Base-by-base conservation (phyloP, 2,329 filamentous ascomycete genomes). In the Phoma herbarum region DNA sequence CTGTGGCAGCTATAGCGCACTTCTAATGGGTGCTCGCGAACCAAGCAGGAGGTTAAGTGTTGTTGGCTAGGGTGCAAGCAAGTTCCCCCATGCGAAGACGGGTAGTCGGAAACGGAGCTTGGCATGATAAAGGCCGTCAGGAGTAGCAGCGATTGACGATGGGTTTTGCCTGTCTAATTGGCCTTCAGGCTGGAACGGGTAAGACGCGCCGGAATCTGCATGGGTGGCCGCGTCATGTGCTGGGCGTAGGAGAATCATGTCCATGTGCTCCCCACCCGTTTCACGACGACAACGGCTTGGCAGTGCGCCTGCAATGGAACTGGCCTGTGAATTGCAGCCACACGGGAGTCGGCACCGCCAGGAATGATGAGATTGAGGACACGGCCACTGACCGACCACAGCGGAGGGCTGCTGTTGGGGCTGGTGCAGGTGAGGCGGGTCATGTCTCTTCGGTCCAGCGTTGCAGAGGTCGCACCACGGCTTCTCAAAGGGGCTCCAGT, bases 61-160 rank as follows among this genome's bases (percentile, higher is more conserved):
- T 46, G 18, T 57, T 56, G 52, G 56, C 67, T 64, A 65, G 71
- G 71, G 63, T 70, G 59, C 58, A 61, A 57, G 64, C 70, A 72
- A 70, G 68, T 67, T 62, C 63, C 62, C 58, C 65, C 63, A 68
- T 68, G 69, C 70, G 45, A 72, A 74, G 70, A 71, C 72, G 71
- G 71, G 67, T 72, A 69, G 52, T 65, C 70, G 72, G 69, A 63
- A 65, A 59, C 45, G 46, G 45, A 7, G 39, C 71, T 72, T 73
- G 71, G 70, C 71, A 64, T 60, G 67, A 64, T 67, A 69, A 52
- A 55, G 62, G 57, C 37, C 22, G 60, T 68, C 65, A 65, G 63
- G 67, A 64, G 64, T 57, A 47, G 61, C 59, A 60, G 55, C 56
- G 59, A 66, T 64, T 53, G 54, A 59, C 61, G 50, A 57, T 41